A percentile compares a stretch with the other conserved stretches of the same genome.
Evolutionary conservation across 2,329 filamentous ascomycete species (phyloP).

Genomic region (Pyricularia sp.): DNA sequence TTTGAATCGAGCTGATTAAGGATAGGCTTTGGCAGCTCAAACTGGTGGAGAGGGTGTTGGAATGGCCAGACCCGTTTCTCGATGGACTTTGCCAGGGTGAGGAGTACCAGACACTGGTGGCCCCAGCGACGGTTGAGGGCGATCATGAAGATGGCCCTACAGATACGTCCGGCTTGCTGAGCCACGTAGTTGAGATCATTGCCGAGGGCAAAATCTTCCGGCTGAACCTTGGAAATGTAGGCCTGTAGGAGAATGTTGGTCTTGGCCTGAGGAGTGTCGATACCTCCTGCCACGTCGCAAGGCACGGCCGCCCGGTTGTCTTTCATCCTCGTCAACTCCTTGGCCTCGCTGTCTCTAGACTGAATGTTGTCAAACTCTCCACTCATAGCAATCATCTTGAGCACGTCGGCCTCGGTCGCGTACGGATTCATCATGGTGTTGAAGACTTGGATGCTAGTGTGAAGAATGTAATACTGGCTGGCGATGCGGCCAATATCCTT

Average conservation of each 20-base stretch:
- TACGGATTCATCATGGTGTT: slow-evolving; percentile 84
- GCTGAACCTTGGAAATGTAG: slow-evolving; percentile 75
- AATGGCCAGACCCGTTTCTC: slow-evolving; percentile 94
- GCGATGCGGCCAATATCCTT: slow-evolving; percentile 96
- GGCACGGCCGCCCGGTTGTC: slow-evolving; percentile 57
- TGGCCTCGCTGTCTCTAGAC: slow-evolving; percentile 76
- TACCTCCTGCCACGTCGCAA: slow-evolving; percentile 65
- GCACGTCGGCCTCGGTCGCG: slow-evolving; percentile 78
- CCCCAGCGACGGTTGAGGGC: slow-evolving; percentile 92
- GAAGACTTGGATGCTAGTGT: slow-evolving; percentile 90
- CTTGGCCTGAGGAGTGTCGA: slow-evolving; percentile 68
- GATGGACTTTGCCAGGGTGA: slow-evolving; percentile 91
- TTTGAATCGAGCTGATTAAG: slow-evolving; percentile 72
- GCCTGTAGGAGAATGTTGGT: slow-evolving; percentile 92
- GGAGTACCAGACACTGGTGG: slow-evolving; percentile 79
- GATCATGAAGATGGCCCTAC: slow-evolving; percentile 91
- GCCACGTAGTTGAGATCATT: slow-evolving; percentile 93
- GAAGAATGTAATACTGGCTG: slow-evolving; percentile 91
- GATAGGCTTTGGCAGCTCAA: slow-evolving; percentile 74
- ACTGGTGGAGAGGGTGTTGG: slow-evolving; percentile 89
- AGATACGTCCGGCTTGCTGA: slow-evolving; percentile 90
- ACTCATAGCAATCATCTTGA: slow-evolving; percentile 95
- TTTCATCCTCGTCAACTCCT: slow-evolving; percentile 66
- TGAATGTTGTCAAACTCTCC: slow-evolving; percentile 97
- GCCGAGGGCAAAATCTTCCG: slow-evolving; percentile 85